phyloP scores from a whole-genome alignment of 805 yeast species.

The Kazachstania viticola region DNA sequence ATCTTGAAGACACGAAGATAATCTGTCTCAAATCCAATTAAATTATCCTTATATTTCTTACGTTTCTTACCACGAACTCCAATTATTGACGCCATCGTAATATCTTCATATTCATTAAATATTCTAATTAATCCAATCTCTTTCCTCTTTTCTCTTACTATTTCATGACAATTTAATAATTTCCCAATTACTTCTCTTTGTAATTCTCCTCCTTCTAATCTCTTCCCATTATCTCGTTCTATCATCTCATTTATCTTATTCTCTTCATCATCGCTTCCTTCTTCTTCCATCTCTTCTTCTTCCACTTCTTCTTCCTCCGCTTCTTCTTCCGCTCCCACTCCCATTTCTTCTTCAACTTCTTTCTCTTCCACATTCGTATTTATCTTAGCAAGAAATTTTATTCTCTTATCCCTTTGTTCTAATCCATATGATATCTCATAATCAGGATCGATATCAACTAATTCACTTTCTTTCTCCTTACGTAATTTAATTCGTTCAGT shows the following conservation, averaged over 20 bases:
- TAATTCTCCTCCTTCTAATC: conserved; percentile 6
- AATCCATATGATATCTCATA: conserved; percentile 22
- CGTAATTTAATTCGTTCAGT: conserved; percentile 5
- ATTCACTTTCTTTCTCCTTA: conserved; percentile 6
- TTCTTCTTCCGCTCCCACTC: conserved; percentile 1
- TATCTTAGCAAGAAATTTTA: conserved; percentile 13
- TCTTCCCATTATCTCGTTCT: conserved; percentile 4
- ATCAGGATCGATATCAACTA: conserved; percentile 18
- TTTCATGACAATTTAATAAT: conserved; percentile 14
- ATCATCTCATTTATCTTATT: not conserved
- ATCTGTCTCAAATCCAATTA: conserved; percentile 27
- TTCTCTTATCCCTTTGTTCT: conserved; percentile 17
- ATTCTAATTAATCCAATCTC: conserved; percentile 24
- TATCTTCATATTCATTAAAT: conserved; percentile 26
- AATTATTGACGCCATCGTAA: conserved; percentile 25
- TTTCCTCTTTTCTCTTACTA: conserved; percentile 13
- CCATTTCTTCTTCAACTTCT: not conserved
- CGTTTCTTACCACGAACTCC: conserved; percentile 29
- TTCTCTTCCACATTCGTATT: conserved; percentile 1
- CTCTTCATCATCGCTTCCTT: conserved; percentile 1
- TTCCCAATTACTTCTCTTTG: conserved; percentile 17
- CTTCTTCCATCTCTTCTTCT: conserved; percentile 1
- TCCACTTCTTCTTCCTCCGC: not conserved
- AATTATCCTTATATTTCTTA: conserved; percentile 22
- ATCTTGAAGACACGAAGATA: conserved; percentile 15